Conservation (phyloP, 2,329 filamentous ascomycete species). For the Paraconiothyrium sp. region DNA sequence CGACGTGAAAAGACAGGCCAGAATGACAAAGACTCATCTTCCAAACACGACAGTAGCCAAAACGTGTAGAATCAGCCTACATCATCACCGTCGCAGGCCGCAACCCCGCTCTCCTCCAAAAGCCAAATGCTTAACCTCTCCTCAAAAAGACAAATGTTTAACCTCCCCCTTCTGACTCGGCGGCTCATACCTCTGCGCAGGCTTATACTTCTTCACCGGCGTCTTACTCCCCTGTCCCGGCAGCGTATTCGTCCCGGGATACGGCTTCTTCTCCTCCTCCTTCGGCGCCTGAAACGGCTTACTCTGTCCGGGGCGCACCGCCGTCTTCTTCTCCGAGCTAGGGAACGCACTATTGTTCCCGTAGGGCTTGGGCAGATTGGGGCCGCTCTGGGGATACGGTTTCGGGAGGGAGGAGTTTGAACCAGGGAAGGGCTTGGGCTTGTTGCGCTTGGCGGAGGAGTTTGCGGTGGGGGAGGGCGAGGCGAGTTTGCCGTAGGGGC, state of each 20-base stretch:
- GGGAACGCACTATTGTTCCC: conserved; percentile 14
- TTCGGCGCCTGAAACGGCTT: conserved; percentile 38
- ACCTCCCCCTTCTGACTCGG: conserved; percentile 40
- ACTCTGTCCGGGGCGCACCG: conserved; percentile 38
- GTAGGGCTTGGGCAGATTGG: conserved; percentile 23
- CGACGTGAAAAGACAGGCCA: too few species aligned
- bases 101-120: too few species aligned
- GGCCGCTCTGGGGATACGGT: conserved; percentile 16
- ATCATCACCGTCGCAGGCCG: too few species aligned
- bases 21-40: too few species aligned
- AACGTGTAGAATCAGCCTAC: too few species aligned
- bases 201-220: conserved; percentile 41
- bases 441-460: conserved; percentile 18
- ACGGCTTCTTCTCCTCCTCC: conserved; percentile 29
- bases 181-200: conserved; percentile 34
- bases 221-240: conserved; percentile 37
- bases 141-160: conserved; percentile 36
- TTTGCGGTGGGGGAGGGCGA: neutral
- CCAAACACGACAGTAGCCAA: too few species aligned
- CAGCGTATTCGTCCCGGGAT: conserved; percentile 44
- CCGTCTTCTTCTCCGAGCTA: conserved; percentile 36
- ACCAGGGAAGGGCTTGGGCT: conserved; percentile 9
- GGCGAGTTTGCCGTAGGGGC: neutral
- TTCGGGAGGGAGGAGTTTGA: conserved; percentile 5
- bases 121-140: neutral